These are phyloP conservation scores for Alliaria petiolata DNA, from an alignment of 345 rosid species.

Conservation along the genomic window DNA sequence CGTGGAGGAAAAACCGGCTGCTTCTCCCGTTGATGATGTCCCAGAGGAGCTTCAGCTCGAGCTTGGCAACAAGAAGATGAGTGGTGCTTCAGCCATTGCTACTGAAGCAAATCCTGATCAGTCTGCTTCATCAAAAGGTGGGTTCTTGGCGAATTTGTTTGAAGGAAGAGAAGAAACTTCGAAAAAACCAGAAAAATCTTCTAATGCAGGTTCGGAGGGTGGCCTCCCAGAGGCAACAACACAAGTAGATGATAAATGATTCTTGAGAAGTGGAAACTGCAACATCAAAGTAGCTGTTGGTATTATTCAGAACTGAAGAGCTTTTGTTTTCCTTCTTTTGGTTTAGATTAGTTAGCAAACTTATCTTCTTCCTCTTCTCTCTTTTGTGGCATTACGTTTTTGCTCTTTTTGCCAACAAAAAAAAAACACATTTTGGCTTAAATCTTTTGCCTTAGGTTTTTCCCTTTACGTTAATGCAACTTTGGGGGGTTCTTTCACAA, in stretches of 20 bases:
- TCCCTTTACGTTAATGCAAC: neutral
- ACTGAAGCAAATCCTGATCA: conserved; percentile 11
- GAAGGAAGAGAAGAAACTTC: neutral
- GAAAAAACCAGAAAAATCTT: neutral
- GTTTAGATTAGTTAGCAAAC: conserved; percentile 11
- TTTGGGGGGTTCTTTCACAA: neutral
- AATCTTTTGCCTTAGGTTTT: neutral
- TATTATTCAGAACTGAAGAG: neutral
- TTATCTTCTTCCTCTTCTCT: neutral
- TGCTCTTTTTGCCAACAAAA: neutral
- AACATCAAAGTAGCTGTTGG: conserved; percentile 18
- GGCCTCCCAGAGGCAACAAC: conserved; percentile 7
- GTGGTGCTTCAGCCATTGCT: conserved; percentile 4
- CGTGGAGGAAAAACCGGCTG: conserved; percentile 17
- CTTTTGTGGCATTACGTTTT: conserved; percentile 8
- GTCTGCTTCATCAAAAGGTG: conserved; percentile 11
- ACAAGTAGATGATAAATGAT: conserved; percentile 1
- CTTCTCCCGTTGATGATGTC: conserved; percentile 29
- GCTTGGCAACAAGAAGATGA: conserved; percentile 31
- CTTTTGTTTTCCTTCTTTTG: neutral
- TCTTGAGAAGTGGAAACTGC: conserved; percentile 26
- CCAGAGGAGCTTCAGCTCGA: conserved; percentile 37
- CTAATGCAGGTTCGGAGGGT: conserved; percentile 20
- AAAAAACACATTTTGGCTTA: neutral
- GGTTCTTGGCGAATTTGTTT: neutral